phyloP scores from a whole-genome alignment of 352 stramenopile genomes.

The Globisporangium acanthophoron region DNA sequence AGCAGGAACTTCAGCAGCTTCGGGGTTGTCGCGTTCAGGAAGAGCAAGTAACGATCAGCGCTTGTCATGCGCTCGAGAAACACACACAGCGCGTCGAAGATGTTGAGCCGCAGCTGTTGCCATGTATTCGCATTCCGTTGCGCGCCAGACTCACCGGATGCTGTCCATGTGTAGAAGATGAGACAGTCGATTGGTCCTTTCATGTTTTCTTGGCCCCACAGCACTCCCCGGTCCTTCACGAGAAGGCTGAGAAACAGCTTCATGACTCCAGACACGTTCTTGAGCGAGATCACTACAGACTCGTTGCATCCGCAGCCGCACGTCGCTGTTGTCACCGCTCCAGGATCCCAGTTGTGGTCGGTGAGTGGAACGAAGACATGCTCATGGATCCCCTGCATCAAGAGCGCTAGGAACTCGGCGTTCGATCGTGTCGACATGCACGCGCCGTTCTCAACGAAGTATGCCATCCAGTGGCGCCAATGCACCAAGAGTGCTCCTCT shows the following conservation, averaged over 20 bases:
- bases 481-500: slow-evolving; percentile 11
- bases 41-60: slow-evolving; percentile 9
- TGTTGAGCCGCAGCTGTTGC: slow-evolving; percentile 1
- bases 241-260: slow-evolving; percentile 11
- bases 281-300: slow-evolving; percentile 4
- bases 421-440: slow-evolving; percentile 6
- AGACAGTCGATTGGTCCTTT: slow-evolving; percentile 10
- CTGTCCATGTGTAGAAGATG: slow-evolving; percentile 11
- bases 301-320: slow-evolving; percentile 11
- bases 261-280: slow-evolving; percentile 8
- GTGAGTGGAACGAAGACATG: background rate
- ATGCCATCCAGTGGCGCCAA: slow-evolving; percentile 14
- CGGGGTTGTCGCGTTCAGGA: slow-evolving; percentile 6
- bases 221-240: slow-evolving; percentile 11
- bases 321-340: background rate
- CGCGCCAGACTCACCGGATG: too few species aligned
- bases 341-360: background rate
- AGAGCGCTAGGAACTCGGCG: slow-evolving; percentile 5
- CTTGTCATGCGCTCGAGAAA: slow-evolving; percentile 14
- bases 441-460: slow-evolving; percentile 15
- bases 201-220: slow-evolving; percentile 16
- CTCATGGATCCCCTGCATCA: slow-evolving; percentile 12
- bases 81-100: slow-evolving; percentile 9
- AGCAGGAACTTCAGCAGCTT: slow-evolving; percentile 3
- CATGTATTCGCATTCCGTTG: background rate